Base-by-base conservation (phyloP, 768 basidiomycete species). In the Leccinum variicolor region DNA sequence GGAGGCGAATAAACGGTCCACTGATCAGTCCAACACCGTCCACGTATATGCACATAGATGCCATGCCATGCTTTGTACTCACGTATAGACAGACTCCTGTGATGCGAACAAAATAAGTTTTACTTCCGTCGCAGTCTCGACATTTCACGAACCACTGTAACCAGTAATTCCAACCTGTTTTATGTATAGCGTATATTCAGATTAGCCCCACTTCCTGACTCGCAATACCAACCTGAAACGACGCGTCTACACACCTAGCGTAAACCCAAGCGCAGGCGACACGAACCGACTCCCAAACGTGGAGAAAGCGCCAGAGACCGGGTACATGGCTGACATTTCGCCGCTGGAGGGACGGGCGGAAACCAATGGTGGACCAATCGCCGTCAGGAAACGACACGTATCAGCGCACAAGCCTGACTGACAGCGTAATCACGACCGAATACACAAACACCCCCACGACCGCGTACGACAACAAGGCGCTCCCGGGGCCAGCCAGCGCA, bases 241-340 rank as follows among this genome's bases (percentile, higher is more conserved):
- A 41, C n/a, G 17, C 41, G 10, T 41, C 2, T 19, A 41, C 41
- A 19, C 62, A 80, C 81, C 82, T 41, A 82, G 70, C 19, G 83
- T 82, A 62, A 85, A 86, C 5, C 82, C 85, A 28, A 86, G 74
- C 3, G 82, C 80, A 21, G 81, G 80, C 13, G 83, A 83, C 47
- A 86, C 80, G 57, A 86, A 85, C 29, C 84, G 78, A 19, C 76
- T 72, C 1, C 82, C 83, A 58, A 85, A 84, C 21, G 75, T 72
- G 17, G 84, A 81, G 66, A 86, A 85, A 33, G 82, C 80, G 33
- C 84, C 85, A 25, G 82, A 81, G 25, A 86, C 81, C 0, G 83
- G 84, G 57, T 77, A 85, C 73, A 85, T 80, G 17, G 82, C 77
- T 21, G 84, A 76, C 85, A 89, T 86, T 66, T 87, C 85, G 11